A percentile compares a stretch with the other conserved stretches of the same genome.
phyloP scores from a whole-genome alignment of 169 alveolate genomes.

The Toxoplasma gondii region DNA sequence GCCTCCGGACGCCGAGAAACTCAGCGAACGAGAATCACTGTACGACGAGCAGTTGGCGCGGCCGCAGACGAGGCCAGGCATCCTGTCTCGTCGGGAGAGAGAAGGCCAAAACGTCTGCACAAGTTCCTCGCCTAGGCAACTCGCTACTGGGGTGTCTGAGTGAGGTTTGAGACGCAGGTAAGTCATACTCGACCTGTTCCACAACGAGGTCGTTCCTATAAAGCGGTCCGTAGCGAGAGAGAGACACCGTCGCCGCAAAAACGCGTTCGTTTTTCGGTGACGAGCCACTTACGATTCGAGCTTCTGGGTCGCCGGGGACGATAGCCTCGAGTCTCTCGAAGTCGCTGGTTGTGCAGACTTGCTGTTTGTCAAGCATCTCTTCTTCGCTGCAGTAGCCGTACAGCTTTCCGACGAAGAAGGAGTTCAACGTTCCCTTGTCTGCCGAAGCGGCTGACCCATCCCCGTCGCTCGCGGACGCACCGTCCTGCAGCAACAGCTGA shows the following conservation, averaged over 20 bases:
- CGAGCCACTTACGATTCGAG: constrained; percentile 68
- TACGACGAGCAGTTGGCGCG: too few species aligned
- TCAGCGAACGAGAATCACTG: too few species aligned
- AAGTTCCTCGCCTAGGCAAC: too few species aligned
- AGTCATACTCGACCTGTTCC: too few species aligned
- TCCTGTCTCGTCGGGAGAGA: too few species aligned
- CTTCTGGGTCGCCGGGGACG: constrained; percentile 74
- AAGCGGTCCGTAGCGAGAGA: too few species aligned
- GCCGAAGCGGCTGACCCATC: neutral
- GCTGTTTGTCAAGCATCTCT: constrained; percentile 81
- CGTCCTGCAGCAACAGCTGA: constrained; percentile 45
- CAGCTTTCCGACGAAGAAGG: constrained; percentile 76
- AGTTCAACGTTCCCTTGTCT: neutral
- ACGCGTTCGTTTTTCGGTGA: neutral
- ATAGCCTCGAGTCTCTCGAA: constrained; percentile 77
- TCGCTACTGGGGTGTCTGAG: too few species aligned
- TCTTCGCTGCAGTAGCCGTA: constrained; percentile 82
- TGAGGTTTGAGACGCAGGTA: too few species aligned
- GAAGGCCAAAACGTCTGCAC: too few species aligned
- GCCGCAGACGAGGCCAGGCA: too few species aligned
- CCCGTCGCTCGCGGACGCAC: neutral
- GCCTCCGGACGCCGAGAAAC: too few species aligned
- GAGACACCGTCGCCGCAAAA: neutral
- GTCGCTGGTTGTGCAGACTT: constrained; percentile 83
- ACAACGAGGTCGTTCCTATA: too few species aligned